Evolutionary conservation across 306 rosid genomes (phyloP).

Genomic region (Castanea mollissima): DNA sequence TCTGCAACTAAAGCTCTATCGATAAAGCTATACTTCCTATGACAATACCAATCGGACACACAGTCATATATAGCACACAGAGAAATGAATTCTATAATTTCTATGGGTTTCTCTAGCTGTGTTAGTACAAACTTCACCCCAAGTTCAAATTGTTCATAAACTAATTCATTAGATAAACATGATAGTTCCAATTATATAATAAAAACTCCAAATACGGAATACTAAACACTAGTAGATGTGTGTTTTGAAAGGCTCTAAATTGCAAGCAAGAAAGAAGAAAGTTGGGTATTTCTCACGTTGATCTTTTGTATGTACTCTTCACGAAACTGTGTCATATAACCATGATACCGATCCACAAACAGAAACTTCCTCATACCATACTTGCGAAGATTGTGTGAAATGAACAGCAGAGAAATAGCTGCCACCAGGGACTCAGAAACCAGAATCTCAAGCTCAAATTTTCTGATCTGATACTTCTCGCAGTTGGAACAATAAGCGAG

Average conservation of each 20-base stretch:
- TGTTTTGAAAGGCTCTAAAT: background rate
- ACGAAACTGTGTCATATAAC: slow-evolving; percentile 32
- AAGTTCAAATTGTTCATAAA: background rate
- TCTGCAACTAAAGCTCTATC: too few species aligned
- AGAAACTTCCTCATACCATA: slow-evolving; percentile 46
- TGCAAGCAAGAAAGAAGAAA: background rate
- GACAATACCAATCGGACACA: background rate
- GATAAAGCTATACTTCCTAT: too few species aligned
- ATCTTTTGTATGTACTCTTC: slow-evolving; percentile 36
- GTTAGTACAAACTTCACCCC: background rate
- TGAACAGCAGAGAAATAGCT: slow-evolving; percentile 40
- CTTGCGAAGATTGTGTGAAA: slow-evolving; percentile 47
- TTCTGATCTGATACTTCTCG: slow-evolving; percentile 37
- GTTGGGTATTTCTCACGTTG: slow-evolving; percentile 26
- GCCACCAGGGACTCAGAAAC: slow-evolving; percentile 38
- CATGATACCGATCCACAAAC: slow-evolving; percentile 41
- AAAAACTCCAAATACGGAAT: background rate
- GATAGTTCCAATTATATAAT: background rate
- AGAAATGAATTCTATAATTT: background rate
- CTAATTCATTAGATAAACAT: background rate
- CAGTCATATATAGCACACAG: background rate
- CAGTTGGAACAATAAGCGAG: slow-evolving; percentile 21
- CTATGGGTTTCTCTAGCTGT: background rate
- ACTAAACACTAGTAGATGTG: background rate
- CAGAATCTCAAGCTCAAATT: slow-evolving; percentile 39